phyloP scores from a whole-genome alignment of 305 asterid genomes.

The Solanum hybrid region DNA sequence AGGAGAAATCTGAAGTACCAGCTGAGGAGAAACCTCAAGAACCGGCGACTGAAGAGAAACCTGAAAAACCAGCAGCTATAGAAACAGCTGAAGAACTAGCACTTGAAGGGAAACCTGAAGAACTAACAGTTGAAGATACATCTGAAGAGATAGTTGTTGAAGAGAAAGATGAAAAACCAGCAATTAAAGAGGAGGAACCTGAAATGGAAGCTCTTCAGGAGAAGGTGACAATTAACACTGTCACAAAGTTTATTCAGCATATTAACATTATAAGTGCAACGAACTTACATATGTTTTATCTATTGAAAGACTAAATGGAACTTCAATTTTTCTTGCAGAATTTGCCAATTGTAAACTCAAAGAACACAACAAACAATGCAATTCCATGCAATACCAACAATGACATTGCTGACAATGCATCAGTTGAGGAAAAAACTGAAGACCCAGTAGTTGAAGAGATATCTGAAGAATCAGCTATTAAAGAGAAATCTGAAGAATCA shows the following conservation, averaged over 20 bases:
- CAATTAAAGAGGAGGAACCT: neutral
- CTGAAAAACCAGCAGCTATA: neutral
- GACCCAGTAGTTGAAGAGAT: neutral
- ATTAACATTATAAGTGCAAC: neutral
- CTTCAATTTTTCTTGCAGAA: neutral
- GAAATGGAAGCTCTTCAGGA: neutral
- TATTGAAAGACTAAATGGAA: neutral
- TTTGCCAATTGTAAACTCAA: neutral
- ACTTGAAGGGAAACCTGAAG: neutral
- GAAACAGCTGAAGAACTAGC: neutral
- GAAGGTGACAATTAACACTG: neutral
- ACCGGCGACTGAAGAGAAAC: neutral
- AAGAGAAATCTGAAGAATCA: too few relatives aligned
- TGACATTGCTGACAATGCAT: neutral
- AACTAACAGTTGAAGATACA: neutral
- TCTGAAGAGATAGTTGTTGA: neutral
- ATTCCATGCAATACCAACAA: neutral
- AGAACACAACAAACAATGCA: neutral
- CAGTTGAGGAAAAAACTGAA: neutral
- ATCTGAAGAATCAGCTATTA: neutral
- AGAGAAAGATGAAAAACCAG: neutral
- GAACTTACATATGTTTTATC: neutral
- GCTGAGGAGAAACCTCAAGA: neutral
- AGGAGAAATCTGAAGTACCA: neutral
- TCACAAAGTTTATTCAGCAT: neutral